Evolutionary conservation across 2,329 filamentous ascomycete genomes (phyloP), one percentile per base, ranked within the genome.

Genomic region (Neonectria faginata): DNA sequence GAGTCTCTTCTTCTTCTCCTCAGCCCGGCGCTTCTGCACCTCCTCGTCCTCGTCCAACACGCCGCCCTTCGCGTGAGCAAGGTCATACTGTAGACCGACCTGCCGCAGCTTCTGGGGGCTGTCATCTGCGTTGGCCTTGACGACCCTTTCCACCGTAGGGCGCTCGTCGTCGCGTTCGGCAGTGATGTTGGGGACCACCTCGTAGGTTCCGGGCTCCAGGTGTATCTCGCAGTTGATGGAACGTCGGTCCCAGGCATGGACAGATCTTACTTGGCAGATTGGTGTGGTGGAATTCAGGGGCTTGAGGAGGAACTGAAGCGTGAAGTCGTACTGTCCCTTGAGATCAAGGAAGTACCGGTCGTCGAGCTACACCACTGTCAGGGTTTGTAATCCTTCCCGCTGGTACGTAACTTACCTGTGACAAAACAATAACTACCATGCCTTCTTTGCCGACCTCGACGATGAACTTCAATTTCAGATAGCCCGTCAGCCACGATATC

Each of bases 141-240:
- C 86, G 0, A 89, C 84, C 33, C 90, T 84, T 64, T 90, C 87
- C 0, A 89, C 84, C 0, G 86, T 84, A 1, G 81, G 79, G 2
- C 77, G 73, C 3, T 77, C 74, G 8, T 82, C 78, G 9, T 82
- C 81, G 12, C 80, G 73, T 29, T 73, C 72, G 0, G 90, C 89
- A 5, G 86, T 88, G 68, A 93, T 85, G 74, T 91, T 92, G 71
- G 92, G 86, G 9, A 92, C 79, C 0, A 93, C 86, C 47, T 87
- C 86, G 77, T 93, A 93, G 16, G 81, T 85, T 6, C 91, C 91
- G 0, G 89, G 83, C 33, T 91, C 87, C 2, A 93, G 85, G 41
- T 88, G 82, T n/a, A 92, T 81, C 72, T 93, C 91, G n/a, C 88
- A 89, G 61, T 87, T 91, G 14, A 92, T 87, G 1, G 88, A 90